Percentiles rank a stretch among this genome's conserved stretches.
Conservation (phyloP, 2,329 filamentous ascomycete species). For the Mariannaea sp. region DNA sequence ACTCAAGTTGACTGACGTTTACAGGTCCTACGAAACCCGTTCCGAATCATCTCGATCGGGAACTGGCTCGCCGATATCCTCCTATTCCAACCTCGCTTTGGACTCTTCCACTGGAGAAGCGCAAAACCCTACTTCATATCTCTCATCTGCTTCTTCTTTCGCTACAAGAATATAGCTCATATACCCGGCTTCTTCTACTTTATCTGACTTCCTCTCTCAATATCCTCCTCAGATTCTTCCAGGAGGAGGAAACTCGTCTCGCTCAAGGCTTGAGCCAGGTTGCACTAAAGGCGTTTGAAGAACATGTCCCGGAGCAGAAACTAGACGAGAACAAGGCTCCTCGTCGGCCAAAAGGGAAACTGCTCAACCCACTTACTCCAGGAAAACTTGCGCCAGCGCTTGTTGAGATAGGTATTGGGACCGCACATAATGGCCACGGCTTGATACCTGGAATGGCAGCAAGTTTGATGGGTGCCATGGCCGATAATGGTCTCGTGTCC, state of each 20-base stretch:
- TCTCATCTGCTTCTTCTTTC: conserved; percentile 75
- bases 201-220: conserved; percentile 72
- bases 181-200: conserved; percentile 73
- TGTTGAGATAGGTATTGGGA: conserved; percentile 77
- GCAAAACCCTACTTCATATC: conserved; percentile 71
- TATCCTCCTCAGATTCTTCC: conserved; percentile 67
- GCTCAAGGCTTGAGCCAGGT: conserved; percentile 75
- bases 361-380: conserved; percentile 46
- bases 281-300: conserved; percentile 56
- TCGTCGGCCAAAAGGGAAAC: conserved; percentile 73
- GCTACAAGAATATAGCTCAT: conserved; percentile 75
- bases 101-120: conserved; percentile 62
- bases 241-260: conserved; percentile 75
- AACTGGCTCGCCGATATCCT: conserved; percentile 57
- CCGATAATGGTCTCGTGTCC: conserved; percentile 78
- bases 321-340: conserved; percentile 66
- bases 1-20: conserved; percentile 17
- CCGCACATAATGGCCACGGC: conserved; percentile 76
- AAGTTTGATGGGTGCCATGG: conserved; percentile 77
- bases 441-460: conserved; percentile 76
- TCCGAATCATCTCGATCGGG: conserved; percentile 51
- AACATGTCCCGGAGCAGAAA: conserved; percentile 41
- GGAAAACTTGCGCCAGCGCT: conserved; percentile 77
- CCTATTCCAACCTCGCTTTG: conserved; percentile 66
- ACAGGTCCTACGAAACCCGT: conserved; percentile 48